phyloP scores from a whole-genome alignment of 23 red algal genomes.

The Agarophyton chilense region DNA sequence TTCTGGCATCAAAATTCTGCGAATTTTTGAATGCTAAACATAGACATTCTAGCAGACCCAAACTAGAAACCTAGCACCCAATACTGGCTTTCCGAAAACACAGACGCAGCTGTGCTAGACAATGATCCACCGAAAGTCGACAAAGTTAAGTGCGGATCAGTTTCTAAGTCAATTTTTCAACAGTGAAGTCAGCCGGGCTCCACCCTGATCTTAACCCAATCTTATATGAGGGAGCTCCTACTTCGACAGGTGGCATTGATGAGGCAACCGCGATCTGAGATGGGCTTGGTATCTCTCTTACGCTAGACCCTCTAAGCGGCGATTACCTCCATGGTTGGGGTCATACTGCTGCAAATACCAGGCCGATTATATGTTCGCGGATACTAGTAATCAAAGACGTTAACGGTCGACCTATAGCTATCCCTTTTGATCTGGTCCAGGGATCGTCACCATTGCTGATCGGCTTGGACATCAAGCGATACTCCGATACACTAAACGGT shows the following conservation, averaged over 20 bases:
- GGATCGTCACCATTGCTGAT: not conserved
- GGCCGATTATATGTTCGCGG: slow-evolving; percentile 11
- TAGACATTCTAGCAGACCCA: too few relatives aligned
- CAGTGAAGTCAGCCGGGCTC: too few relatives aligned
- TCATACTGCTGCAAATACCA: not conserved
- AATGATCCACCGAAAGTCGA: too few relatives aligned
- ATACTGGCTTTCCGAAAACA: too few relatives aligned
- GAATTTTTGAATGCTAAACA: too few relatives aligned
- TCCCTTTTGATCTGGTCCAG: not conserved
- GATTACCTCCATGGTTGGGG: not conserved
- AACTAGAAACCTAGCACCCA: too few relatives aligned
- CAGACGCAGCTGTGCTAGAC: too few relatives aligned
- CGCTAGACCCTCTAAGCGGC: not conserved
- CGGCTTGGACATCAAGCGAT: not conserved
- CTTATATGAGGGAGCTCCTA: slow-evolving; percentile 18
- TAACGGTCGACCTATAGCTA: not conserved
- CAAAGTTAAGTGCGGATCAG: too few relatives aligned
- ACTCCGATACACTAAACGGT: not conserved
- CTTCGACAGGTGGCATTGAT: too few relatives aligned
- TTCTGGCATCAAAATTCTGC: too few relatives aligned
- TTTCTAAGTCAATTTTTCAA: too few relatives aligned
- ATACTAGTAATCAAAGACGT: not conserved
- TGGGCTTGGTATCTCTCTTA: not conserved
- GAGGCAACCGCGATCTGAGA: not conserved
- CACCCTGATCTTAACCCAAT: not conserved